A percentile compares a stretch with the other conserved stretches of the same genome.
Conservation (phyloP, 2,329 filamentous ascomycete species). For the Thelonectria rubi region DNA sequence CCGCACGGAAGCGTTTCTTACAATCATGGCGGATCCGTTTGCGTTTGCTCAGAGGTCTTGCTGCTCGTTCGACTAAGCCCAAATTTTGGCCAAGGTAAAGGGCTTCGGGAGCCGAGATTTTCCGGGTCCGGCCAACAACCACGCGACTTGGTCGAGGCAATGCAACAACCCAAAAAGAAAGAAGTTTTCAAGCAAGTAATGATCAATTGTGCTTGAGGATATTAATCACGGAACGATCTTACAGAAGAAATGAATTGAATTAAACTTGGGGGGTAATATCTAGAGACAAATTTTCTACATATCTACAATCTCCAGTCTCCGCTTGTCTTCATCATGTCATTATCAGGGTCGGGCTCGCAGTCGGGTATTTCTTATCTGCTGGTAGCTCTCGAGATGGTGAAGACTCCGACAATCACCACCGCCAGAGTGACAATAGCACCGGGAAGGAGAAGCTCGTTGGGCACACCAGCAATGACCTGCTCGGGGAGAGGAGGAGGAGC, state of each 20-base stretch:
- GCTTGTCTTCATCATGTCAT: conserved; percentile 49
- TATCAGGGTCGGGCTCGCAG: conserved; percentile 36
- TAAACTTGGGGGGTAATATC: conserved; percentile 41
- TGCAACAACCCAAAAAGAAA: neutral
- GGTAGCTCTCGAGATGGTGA: conserved; percentile 79
- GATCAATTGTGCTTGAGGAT: neutral
- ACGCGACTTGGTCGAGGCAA: neutral
- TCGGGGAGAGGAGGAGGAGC: conserved; percentile 63
- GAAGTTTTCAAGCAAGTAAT: neutral
- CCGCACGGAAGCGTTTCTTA: conserved; percentile 63
- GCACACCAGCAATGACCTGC: conserved; percentile 88
- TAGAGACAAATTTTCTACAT: conserved; percentile 43
- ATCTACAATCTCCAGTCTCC: conserved; percentile 44
- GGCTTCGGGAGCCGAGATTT: conserved; percentile 35
- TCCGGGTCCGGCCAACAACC: conserved; percentile 33
- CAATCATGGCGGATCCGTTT: conserved; percentile 59
- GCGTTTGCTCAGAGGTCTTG: conserved; percentile 30
- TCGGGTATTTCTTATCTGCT: conserved; percentile 54
- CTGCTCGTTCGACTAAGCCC: conserved; percentile 35
- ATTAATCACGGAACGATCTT: conserved; percentile 3
- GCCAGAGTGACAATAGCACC: conserved; percentile 96
- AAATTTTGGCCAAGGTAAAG: conserved; percentile 43
- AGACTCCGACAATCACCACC: conserved; percentile 92
- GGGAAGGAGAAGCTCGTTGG: conserved; percentile 91
- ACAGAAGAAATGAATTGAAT: conserved; percentile 29